These are phyloP conservation scores for Centella asiatica DNA, from an alignment of 129 eudicot genomes.

Conservation along the genomic window DNA sequence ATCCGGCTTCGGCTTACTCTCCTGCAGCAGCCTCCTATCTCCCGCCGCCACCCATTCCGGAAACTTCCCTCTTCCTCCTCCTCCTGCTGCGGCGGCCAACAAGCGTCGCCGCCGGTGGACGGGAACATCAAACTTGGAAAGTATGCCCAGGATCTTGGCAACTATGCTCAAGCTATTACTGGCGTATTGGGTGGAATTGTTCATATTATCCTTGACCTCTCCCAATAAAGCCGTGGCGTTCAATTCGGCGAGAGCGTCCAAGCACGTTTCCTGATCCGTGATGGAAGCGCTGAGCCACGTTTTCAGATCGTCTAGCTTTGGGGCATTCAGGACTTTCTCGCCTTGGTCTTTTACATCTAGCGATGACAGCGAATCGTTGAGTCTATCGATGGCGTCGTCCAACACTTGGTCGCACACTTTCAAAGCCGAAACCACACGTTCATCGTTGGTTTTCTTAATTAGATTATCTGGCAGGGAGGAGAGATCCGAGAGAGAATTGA, in stretches of 20 bases:
- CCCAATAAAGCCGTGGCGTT: conserved; percentile 26
- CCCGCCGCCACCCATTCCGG: conserved; percentile 56
- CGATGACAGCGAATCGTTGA: conserved; percentile 39
- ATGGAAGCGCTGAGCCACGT: conserved; percentile 68
- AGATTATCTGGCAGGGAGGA: conserved; percentile 19
- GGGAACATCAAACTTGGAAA: conserved; percentile 39
- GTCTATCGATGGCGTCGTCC: conserved; percentile 50
- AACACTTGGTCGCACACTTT: conserved; percentile 37
- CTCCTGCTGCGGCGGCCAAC: conserved; percentile 13
- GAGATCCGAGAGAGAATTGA: conserved; percentile 19
- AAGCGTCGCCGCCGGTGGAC: conserved; percentile 56
- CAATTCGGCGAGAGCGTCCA: conserved; percentile 48
- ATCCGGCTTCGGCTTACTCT: conserved; percentile 27
- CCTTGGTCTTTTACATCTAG: conserved; percentile 19
- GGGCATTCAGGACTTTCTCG: conserved; percentile 1
- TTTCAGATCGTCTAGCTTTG: conserved; percentile 35
- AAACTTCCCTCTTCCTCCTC: conserved; percentile 14
- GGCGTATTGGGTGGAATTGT: conserved; percentile 49
- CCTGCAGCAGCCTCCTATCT: conserved; percentile 59
- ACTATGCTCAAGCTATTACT: conserved; percentile 86
- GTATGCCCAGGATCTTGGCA: conserved; percentile 35
- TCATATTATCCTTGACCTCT: conserved; percentile 19
- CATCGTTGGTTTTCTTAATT: conserved; percentile 1
- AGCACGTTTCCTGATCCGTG: conserved; percentile 74
- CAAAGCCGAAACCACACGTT: conserved; percentile 25